phyloP scores from a whole-genome alignment of 225 moss, liverwort and hornwort species.

The Antitrichia curtipendula region DNA sequence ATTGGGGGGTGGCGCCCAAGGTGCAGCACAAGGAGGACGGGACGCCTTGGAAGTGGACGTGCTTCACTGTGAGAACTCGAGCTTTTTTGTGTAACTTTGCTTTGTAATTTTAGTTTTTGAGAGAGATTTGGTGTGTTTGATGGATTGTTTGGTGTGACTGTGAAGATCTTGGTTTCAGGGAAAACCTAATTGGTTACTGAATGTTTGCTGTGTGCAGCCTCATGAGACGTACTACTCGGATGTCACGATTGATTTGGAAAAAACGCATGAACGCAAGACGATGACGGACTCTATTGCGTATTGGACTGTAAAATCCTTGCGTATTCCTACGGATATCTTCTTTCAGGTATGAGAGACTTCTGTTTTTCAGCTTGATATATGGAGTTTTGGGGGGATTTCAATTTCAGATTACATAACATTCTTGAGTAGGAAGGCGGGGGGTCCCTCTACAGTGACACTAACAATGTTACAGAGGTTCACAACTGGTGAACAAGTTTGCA shows the following conservation, averaged over 20 bases:
- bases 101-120: too few species aligned
- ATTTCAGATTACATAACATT: background rate
- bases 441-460: background rate
- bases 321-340: conserved; percentile 58
- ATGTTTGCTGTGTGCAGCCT: conserved; percentile 37
- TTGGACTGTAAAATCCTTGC: conserved; percentile 49
- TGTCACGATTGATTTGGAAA: conserved; percentile 29
- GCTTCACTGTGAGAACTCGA: conserved; percentile 43
- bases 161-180: background rate
- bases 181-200: background rate
- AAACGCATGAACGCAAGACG: conserved; percentile 37
- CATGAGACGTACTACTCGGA: conserved; percentile 56
- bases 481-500: background rate
- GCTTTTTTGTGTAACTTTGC: too few species aligned
- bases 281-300: conserved; percentile 45
- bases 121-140: background rate
- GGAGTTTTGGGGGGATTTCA: background rate
- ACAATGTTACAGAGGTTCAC: background rate
- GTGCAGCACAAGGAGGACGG: conserved; percentile 57
- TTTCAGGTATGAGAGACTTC: conserved; percentile 37
- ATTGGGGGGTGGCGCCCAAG: conserved; percentile 72
- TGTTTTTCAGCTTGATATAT: background rate
- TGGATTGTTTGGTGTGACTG: background rate
- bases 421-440: background rate
- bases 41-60: conserved; percentile 79